Percentiles rank a stretch among this genome's conserved stretches.
phyloP scores from a whole-genome alignment of 192 early-diverging fungal species.

The Gryganskiella cystojenkinii region DNA sequence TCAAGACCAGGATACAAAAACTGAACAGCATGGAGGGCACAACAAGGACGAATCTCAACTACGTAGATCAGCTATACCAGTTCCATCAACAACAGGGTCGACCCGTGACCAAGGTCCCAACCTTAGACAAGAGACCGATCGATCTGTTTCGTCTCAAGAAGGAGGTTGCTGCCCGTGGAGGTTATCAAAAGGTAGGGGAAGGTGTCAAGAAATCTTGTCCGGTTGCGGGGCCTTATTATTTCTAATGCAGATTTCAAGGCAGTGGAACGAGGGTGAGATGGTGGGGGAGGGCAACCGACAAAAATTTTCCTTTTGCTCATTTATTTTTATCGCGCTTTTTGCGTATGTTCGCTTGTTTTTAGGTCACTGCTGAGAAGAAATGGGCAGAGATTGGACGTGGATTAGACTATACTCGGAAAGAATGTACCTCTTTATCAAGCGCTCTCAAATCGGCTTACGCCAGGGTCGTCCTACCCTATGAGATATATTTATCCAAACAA shows the following conservation, averaged over 20 bases:
- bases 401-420: conserved; percentile 75
- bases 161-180: conserved; percentile 82
- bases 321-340: not conserved
- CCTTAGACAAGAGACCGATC: conserved; percentile 86
- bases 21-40: conserved; percentile 94
- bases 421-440: conserved; percentile 82
- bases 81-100: conserved; percentile 87
- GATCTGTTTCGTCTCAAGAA: conserved; percentile 87
- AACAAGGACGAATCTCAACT: conserved; percentile 87
- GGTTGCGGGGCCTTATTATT: not conserved
- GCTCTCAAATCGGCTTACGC: conserved; percentile 75
- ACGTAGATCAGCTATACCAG: conserved; percentile 89
- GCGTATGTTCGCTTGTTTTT: not conserved
- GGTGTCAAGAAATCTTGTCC: not conserved
- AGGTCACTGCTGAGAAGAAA: conserved; percentile 78
- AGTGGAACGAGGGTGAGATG: not conserved
- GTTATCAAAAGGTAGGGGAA: conserved; percentile 70
- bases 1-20: conserved; percentile 90
- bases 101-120: conserved; percentile 80
- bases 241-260: not conserved
- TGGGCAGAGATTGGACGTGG: conserved; percentile 90
- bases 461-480: conserved; percentile 76
- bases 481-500: conserved; percentile 70
- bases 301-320: no score
- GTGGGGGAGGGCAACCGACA: not conserved